phyloP scores from a whole-genome alignment of 768 basidiomycete genomes.

The Suillus subaureus region DNA sequence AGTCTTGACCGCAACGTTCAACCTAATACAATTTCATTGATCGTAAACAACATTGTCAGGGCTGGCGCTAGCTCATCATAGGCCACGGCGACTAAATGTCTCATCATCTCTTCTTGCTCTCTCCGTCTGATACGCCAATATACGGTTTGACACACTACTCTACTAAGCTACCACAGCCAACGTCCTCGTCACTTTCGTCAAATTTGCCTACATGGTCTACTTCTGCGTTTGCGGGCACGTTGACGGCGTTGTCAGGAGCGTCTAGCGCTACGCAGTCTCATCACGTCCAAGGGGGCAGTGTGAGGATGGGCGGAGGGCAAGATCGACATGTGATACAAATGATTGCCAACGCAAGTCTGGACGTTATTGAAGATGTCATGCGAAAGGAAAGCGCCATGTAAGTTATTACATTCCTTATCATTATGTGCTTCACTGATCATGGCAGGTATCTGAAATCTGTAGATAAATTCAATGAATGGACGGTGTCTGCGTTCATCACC shows the following conservation, averaged over 20 bases:
- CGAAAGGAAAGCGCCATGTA: conserved; percentile 80
- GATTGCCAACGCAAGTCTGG: conserved; percentile 96
- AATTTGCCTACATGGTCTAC: conserved; percentile 91
- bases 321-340: conserved; percentile 97
- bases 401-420: conserved; percentile 28
- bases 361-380: conserved; percentile 93
- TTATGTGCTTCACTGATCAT: conserved; percentile 13
- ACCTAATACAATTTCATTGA: conserved; percentile 1
- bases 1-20: conserved; percentile 1
- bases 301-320: conserved; percentile 77
- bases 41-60: conserved; percentile 1
- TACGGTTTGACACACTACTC: conserved; percentile 85
- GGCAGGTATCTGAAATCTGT: conserved; percentile 91
- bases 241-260: conserved; percentile 85
- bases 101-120: conserved; percentile 83
- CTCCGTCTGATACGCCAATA: conserved; percentile 84
- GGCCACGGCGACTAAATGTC: conserved; percentile 54
- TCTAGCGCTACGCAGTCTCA: conserved; percentile 68
- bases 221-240: conserved; percentile 86
- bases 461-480: conserved; percentile 99
- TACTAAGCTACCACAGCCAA: conserved; percentile 63
- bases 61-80: neutral
- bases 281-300: conserved; percentile 62
- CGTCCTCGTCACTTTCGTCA: conserved; percentile 70
- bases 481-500: conserved; percentile 93